phyloP scores from a whole-genome alignment of 495 filamentous ascomycete genomes.

The Tuber umbilicatum region DNA sequence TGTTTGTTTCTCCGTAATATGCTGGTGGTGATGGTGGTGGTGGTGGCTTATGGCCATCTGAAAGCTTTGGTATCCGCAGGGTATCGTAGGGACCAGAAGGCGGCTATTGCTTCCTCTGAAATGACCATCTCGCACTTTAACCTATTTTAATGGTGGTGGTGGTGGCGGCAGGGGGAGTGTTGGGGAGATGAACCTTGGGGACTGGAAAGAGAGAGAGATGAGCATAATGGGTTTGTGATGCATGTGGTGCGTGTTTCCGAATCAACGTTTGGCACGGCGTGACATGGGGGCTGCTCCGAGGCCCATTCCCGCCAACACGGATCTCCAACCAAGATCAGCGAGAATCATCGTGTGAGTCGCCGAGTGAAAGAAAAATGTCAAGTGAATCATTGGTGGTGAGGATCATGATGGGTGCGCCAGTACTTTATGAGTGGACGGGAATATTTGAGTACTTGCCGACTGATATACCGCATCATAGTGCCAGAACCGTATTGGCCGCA shows the following conservation, averaged over 20 bases:
- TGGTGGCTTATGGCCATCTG: background rate
- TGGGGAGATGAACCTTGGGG: background rate
- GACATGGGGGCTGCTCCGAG: background rate
- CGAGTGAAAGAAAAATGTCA: background rate
- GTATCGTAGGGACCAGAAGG: background rate
- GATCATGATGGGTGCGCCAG: background rate
- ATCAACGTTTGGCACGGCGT: background rate
- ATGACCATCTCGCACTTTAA: background rate
- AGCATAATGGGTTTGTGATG: background rate
- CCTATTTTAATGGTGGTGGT: background rate
- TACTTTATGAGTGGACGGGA: background rate
- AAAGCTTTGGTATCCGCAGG: background rate
- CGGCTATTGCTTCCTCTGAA: background rate
- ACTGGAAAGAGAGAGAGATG: background rate
- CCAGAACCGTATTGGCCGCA: background rate
- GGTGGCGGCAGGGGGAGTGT: background rate
- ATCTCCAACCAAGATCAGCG: background rate
- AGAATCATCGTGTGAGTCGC: background rate
- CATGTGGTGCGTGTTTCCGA: background rate
- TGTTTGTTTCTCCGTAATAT: background rate
- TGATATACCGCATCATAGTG: background rate
- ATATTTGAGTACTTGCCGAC: background rate
- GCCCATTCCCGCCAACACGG: background rate
- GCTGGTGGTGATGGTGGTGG: background rate
- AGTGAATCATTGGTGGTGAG: constrained; percentile 1